phyloP scores from a whole-genome alignment of 1,139 yeast species.

The Hansenula lynferdii region DNA sequence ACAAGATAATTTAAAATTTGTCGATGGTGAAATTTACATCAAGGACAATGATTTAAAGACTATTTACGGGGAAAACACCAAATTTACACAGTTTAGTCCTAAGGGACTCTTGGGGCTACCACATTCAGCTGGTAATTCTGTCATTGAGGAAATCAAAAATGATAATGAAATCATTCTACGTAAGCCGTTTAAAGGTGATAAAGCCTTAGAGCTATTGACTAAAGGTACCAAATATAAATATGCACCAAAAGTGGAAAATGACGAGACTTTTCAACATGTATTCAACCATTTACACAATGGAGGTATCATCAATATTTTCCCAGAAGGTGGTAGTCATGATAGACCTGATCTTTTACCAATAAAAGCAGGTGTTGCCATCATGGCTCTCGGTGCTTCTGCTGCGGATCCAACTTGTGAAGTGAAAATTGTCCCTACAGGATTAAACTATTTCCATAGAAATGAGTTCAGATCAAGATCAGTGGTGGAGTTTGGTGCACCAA shows the following conservation, averaged over 20 bases:
- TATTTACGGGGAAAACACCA: constrained; percentile 42
- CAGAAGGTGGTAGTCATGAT: constrained; percentile 85
- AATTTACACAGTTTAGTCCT: constrained; percentile 37
- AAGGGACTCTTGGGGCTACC: constrained; percentile 65
- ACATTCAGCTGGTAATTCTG: constrained; percentile 51
- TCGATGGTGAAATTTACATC: constrained; percentile 41
- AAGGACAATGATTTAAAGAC: constrained; percentile 29
- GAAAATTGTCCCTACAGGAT: constrained; percentile 67
- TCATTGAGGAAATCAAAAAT: constrained; percentile 44
- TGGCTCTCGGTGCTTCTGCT: constrained; percentile 75
- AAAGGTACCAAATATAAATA: constrained; percentile 48
- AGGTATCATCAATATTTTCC: constrained; percentile 63
- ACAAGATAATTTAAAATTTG: constrained; percentile 53
- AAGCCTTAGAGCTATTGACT: constrained; percentile 33
- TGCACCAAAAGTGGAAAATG: constrained; percentile 64
- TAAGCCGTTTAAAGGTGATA: constrained; percentile 40
- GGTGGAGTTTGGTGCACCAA: constrained; percentile 69
- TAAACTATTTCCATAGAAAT: constrained; percentile 74
- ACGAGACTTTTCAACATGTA: constrained; percentile 54
- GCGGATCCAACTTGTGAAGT: constrained; percentile 51
- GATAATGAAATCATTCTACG: constrained; percentile 48
- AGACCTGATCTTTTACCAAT: constrained; percentile 68
- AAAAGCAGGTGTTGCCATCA: constrained; percentile 77
- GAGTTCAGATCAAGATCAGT: constrained; percentile 76
- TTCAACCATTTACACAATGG: constrained; percentile 55